Base-by-base conservation (phyloP, 768 basidiomycete species). In the Lactarius pseudohatsudake region DNA sequence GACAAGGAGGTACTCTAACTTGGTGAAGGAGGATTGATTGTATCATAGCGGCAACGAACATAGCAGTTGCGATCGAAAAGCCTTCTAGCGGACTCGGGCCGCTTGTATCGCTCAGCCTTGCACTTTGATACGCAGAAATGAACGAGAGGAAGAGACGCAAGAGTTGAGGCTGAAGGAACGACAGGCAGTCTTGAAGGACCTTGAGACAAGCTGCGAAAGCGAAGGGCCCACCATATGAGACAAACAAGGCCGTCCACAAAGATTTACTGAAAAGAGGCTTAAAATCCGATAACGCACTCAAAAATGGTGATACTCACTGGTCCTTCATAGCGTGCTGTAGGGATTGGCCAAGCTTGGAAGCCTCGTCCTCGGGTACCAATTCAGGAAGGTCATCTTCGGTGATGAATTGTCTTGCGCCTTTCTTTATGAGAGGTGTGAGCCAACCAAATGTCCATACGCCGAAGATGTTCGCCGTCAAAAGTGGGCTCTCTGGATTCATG, bases 381-480 rank as follows among this genome's bases (percentile, higher is more conserved):
- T 86, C 82, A 53, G 94, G 94, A 28, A 98, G 82, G 72, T 98
- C 96, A 34, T 89, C 83, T 74, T 96, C 94, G 1, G 89, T 90
- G 64, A 98, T 87, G 74, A 84, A 86, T 61, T 84, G 77, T 6
- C 77, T 74, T 0, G 83, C 81, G 36, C 91, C 91, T 72, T 87
- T 88, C 70, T 79, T 81, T 86, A 95, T 84, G 20, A 94, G 82
- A 0, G 84, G 83, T 1, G 91, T 92, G 80, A 98, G 84, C 94
- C 94, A 98, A 0, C 80, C 77, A 73, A 98, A 98, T 0, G 86
- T 88, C 82, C 89, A 93, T 45, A 84, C 80, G 72, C 90, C 92
- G 74, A 87, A 96, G 26, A 94, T 78, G 74, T 93, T 95, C 20
- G 94, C 91, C 0, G 85, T 88, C 20, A 89, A 71, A 1, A 88